Percentiles rank a stretch among this genome's conserved stretches.
These are phyloP conservation scores for Venturia nashicola DNA, from an alignment of 2,329 filamentous ascomycete species.

Conservation along the genomic window DNA sequence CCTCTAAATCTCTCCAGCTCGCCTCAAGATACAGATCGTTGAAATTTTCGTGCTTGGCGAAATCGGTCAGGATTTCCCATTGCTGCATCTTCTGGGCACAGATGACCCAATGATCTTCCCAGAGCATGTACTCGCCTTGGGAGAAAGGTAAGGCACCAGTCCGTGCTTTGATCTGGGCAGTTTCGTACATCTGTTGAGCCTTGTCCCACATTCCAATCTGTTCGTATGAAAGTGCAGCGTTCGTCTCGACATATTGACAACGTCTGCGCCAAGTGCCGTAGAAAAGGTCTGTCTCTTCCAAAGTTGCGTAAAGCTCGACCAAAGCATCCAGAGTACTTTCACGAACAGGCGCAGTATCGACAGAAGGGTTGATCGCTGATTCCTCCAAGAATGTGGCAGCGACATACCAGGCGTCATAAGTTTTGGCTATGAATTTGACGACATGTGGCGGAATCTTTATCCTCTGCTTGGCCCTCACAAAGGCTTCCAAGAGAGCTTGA, in stretches of 20 bases:
- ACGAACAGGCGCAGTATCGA: constrained; percentile 71
- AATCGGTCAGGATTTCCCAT: constrained; percentile 96
- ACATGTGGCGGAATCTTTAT: constrained; percentile 94
- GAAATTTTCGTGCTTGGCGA: constrained; percentile 97
- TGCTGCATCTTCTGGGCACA: constrained; percentile 98
- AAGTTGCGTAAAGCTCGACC: constrained; percentile 78
- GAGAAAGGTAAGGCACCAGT: constrained; percentile 95
- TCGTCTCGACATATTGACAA: constrained; percentile 94
- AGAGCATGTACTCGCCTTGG: constrained; percentile 94
- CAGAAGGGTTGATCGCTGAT: constrained; percentile 67
- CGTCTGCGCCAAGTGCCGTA: constrained; percentile 94
- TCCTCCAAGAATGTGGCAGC: constrained; percentile 83
- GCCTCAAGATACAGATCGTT: constrained; percentile 92
- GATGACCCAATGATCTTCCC: constrained; percentile 98
- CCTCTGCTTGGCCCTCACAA: constrained; percentile 69
- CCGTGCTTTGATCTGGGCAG: constrained; percentile 90
- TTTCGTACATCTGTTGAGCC: constrained; percentile 91
- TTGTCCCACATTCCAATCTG: constrained; percentile 99
- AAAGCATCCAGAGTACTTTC: constrained; percentile 95
- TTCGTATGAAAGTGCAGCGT: constrained; percentile 92
- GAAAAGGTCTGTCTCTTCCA: constrained; percentile 94
- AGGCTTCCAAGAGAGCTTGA: constrained; percentile 79
- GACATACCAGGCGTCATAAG: constrained; percentile 97
- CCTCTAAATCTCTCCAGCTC: constrained; percentile 89
- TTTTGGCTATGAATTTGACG: constrained; percentile 86